Conservation (phyloP, 371 early-diverging fungal genomes). For the Mucor indicus region DNA sequence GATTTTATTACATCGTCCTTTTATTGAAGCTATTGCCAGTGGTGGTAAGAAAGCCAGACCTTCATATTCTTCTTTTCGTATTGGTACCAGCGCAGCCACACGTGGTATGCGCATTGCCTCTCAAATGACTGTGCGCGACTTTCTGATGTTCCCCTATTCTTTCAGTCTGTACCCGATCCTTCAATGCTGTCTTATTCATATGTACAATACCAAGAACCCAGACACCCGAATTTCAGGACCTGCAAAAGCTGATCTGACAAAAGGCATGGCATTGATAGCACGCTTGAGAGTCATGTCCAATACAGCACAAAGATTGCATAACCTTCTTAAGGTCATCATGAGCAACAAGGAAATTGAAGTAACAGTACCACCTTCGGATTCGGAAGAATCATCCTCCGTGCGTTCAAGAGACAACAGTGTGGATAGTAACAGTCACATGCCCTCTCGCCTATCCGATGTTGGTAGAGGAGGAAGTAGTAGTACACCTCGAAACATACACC, state of each 20-base stretch:
- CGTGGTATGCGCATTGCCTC: constrained; percentile 39
- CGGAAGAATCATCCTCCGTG: constrained; percentile 1
- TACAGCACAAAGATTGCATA: constrained; percentile 29
- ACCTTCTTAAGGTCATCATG: constrained; percentile 31
- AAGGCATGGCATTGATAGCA: constrained; percentile 28
- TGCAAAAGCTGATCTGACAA: constrained; percentile 36
- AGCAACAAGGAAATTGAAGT: constrained; percentile 36
- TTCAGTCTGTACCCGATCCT: constrained; percentile 45
- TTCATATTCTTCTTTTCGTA: constrained; percentile 39
- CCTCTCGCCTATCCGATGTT: constrained; percentile 23
- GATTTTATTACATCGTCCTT: constrained; percentile 46
- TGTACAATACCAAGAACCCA: constrained; percentile 42
- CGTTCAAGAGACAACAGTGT: constrained; percentile 5
- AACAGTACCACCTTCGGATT: constrained; percentile 6
- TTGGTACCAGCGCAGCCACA: constrained; percentile 46
- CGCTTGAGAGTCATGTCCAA: constrained; percentile 30
- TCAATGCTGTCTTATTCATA: constrained; percentile 44
- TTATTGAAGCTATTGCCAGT: constrained; percentile 28
- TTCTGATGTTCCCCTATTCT: constrained; percentile 43
- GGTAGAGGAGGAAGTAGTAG: constrained; percentile 19
- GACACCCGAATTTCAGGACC: constrained; percentile 31
- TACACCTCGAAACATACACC: not conserved
- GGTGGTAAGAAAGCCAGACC: constrained; percentile 24
- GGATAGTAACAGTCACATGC: not conserved
- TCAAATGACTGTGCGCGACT: constrained; percentile 33